Conservation (phyloP, 805 yeast species). For the Cyberlindnera nakhonratchasimensis region DNA sequence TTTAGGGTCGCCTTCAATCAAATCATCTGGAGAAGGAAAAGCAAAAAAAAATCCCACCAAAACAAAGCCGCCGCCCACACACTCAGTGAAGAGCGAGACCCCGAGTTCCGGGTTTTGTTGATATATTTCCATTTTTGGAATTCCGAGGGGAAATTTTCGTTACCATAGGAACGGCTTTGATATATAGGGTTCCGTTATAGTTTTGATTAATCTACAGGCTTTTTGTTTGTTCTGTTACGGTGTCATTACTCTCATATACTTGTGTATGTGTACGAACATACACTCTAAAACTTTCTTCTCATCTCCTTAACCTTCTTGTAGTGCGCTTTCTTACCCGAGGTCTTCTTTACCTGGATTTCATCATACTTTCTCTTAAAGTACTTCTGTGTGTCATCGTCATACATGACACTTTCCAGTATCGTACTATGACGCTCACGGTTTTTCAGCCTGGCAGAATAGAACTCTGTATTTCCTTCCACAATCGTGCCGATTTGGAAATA, state of each 20-base stretch:
- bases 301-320: slow-evolving; percentile 60
- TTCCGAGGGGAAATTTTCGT: slow-evolving; percentile 9
- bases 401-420: slow-evolving; percentile 76
- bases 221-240: too few species aligned
- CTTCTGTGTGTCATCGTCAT: slow-evolving; percentile 61
- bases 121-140: slow-evolving; percentile 8
- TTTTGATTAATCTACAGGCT: background rate
- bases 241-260: background rate
- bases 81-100: background rate
- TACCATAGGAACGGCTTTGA: slow-evolving; percentile 1
- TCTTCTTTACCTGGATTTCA: slow-evolving; percentile 67
- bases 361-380: slow-evolving; percentile 83
- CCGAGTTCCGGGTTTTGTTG: slow-evolving; percentile 18
- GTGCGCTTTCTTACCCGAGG: slow-evolving; percentile 63
- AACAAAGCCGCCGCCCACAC: slow-evolving; percentile 8
- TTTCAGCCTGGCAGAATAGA: slow-evolving; percentile 60
- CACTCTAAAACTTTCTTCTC: slow-evolving; percentile 44
- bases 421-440: slow-evolving; percentile 73
- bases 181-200: slow-evolving; percentile 1
- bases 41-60: slow-evolving; percentile 11
- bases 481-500: slow-evolving; percentile 88
- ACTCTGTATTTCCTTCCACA: slow-evolving; percentile 78
- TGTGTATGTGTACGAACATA: background rate
- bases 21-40: slow-evolving; percentile 4
- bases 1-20: background rate